Evolutionary conservation across 2,329 filamentous ascomycete species (phyloP), one percentile per base, ranked within the genome.

Genomic region (Diaporthe citri): DNA sequence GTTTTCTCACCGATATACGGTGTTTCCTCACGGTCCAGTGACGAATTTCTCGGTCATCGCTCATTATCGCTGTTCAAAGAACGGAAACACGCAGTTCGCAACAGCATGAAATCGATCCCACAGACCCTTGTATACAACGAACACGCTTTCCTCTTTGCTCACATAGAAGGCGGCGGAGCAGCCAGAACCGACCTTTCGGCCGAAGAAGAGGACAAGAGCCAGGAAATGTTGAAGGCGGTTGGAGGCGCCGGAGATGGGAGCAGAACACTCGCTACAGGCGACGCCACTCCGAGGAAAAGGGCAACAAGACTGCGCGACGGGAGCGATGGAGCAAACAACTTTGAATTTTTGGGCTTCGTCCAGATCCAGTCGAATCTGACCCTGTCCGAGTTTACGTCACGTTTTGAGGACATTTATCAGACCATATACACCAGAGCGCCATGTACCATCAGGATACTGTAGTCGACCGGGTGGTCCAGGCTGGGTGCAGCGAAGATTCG

Each of bases 151-250:
- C 12, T 59, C 1, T 3, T 59, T 15, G 15, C 31, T 36, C 55
- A 2, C 20, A 3, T n/a, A 0, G 1, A n/a, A 5, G 1, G 25
- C 20, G 5, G 13, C 31, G 20, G 36, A 36, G 17, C 8, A 22
- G 2, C n/a, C 1, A 3, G 4, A 36, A 13, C 2, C 3, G 9
- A 10, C 4, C 1, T 22, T 22, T 36, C 28, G 31, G 28, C 17
- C 28, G 15, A 20, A 6, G 3, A 13, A 4, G 52, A 34, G 1
- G 28, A 7, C 8, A 9, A 31, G 6, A 56, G 52, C 3, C 55
- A 36, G 31, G 3, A 36, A 3, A 36, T 9, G 4, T 9, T n/a
- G 31, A 12, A 25, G 9, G 34, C 22, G 10, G 0, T n/a, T 2
- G 56, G 34, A 15, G 31, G 10, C 4, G 15, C 15, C 34, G 20